A percentile compares a stretch with the other conserved stretches of the same genome.
Evolutionary conservation across 2,329 filamentous ascomycete species (phyloP).

Genomic region (Drechslerella coelobrocha): DNA sequence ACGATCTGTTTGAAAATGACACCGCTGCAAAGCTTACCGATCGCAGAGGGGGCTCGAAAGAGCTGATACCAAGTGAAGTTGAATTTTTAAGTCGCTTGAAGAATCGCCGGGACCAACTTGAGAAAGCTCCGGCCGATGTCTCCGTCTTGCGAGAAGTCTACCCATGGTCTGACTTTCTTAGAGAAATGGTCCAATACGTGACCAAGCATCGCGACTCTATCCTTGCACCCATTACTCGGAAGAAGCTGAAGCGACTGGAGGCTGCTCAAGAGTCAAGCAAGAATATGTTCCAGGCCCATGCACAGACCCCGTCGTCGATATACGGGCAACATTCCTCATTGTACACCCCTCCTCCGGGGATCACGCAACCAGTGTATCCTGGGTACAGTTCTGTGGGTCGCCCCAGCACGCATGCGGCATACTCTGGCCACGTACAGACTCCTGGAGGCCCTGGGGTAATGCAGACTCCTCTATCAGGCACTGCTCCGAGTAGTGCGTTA

Average conservation of each 20-base stretch:
- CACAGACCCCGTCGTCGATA: slow-evolving; percentile 18
- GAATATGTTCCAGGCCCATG: slow-evolving; percentile 46
- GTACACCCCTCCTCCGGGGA: slow-evolving; percentile 19
- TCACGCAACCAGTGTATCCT: slow-evolving; percentile 43
- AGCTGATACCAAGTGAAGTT: slow-evolving; percentile 66
- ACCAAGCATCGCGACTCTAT: slow-evolving; percentile 66
- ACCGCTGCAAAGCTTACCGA: slow-evolving; percentile 64
- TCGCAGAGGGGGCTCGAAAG: slow-evolving; percentile 64
- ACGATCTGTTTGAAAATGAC: slow-evolving; percentile 67
- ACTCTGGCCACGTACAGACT: slow-evolving; percentile 12
- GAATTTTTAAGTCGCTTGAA: slow-evolving; percentile 67
- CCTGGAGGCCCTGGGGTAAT: slow-evolving; percentile 35
- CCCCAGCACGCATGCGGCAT: slow-evolving; percentile 32
- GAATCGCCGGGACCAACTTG: slow-evolving; percentile 66
- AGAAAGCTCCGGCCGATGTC: slow-evolving; percentile 64
- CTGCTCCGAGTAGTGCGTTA: slow-evolving; percentile 35
- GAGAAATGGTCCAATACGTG: slow-evolving; percentile 67
- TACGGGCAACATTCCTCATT: slow-evolving; percentile 31
- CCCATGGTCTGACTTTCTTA: slow-evolving; percentile 69
- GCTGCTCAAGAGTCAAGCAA: slow-evolving; percentile 44
- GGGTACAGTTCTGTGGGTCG: slow-evolving; percentile 25
- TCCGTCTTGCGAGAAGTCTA: slow-evolving; percentile 66
- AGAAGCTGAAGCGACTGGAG: slow-evolving; percentile 40
- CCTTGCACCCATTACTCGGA: slow-evolving; percentile 57
- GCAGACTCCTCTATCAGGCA: slow-evolving; percentile 30